Base-by-base conservation (phyloP, 768 basidiomycete species). In the Amanita inopinata region DNA sequence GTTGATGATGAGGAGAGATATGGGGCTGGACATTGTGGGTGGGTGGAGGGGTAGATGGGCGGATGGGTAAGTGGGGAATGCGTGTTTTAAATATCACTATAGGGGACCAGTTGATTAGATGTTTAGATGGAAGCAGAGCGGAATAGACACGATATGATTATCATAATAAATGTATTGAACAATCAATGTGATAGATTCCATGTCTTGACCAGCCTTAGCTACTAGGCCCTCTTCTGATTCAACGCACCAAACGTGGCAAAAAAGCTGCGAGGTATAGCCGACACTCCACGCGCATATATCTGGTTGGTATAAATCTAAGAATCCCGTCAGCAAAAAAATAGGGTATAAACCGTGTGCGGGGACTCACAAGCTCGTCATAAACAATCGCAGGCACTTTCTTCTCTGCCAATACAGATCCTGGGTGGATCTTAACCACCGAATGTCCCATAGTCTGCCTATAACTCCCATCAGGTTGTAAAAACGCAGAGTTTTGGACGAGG, bases 221-320 rank as follows among this genome's bases (percentile, higher is more conserved):
- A n/a, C 19, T 40, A 59, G 39, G 61, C 61, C 43, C 51, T 50
- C 33, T 64, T 50, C 38, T 61, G 57, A 40, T 50, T 61, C 17
- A 67, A 56, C 15, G 61, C 59, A 17, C 59, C 58, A 28, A 60
- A 56, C 23, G 46, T 57, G 3, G 56, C 54, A 50, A 69, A 68
- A 33, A 68, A 66, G 49, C 55, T 61, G 38, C 80, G 81, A 3
- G 82, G 77, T 28, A 97, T 76, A 1, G 76, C 66, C 0, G 92
- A 93, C 8, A 94, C 93, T n/a, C 83, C 85, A 2, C 93, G 80
- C 2, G 92, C 93, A 52, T 93, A 98, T 30, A 88, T 80, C 43
- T 81, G 78, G 46, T 73, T 84, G 11, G 89, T 91, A 53, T 81
- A 79, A 36, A 89, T 69, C 84, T 88, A 17, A 4, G 14, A 53